Evolutionary conservation across 179 eudicot species (phyloP).

Genomic region (Silene noctiflora): DNA sequence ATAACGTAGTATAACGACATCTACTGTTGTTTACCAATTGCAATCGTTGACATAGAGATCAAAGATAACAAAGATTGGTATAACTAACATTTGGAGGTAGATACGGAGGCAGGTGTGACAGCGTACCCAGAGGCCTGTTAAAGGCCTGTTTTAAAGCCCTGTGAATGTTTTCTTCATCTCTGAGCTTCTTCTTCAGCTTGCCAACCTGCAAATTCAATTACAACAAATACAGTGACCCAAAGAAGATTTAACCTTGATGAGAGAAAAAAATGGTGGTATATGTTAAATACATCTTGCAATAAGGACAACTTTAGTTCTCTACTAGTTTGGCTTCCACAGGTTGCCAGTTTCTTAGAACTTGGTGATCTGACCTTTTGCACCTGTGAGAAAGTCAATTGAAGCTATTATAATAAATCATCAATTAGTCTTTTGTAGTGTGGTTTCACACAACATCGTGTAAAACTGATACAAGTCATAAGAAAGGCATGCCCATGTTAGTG

Average conservation of each 20-base stretch:
- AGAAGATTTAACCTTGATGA: not conserved
- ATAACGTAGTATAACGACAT: too few relatives aligned
- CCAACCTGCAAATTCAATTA: constrained; percentile 58
- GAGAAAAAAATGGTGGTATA: not conserved
- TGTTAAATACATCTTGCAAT: constrained; percentile 61
- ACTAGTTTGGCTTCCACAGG: constrained; percentile 36
- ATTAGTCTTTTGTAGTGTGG: too few relatives aligned
- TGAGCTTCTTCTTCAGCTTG: constrained; percentile 74
- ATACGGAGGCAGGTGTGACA: constrained; percentile 45
- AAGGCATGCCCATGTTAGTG: too few relatives aligned
- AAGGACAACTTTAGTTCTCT: constrained; percentile 67
- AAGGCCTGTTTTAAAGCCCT: constrained; percentile 84
- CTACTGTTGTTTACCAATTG: not conserved
- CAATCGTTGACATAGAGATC: not conserved
- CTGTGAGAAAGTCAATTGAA: constrained; percentile 22
- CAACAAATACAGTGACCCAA: not conserved
- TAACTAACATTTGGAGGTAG: constrained; percentile 42
- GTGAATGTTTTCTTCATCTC: constrained; percentile 83
- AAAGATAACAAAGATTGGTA: not conserved
- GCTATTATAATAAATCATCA: not conserved
- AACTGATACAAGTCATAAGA: too few relatives aligned
- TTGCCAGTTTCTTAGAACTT: constrained; percentile 18
- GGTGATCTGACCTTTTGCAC: constrained; percentile 31
- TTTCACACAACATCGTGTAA: too few relatives aligned
- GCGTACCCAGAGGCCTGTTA: constrained; percentile 66